phyloP scores from a whole-genome alignment of 805 yeast genomes.

The Dipodascus albidus region DNA sequence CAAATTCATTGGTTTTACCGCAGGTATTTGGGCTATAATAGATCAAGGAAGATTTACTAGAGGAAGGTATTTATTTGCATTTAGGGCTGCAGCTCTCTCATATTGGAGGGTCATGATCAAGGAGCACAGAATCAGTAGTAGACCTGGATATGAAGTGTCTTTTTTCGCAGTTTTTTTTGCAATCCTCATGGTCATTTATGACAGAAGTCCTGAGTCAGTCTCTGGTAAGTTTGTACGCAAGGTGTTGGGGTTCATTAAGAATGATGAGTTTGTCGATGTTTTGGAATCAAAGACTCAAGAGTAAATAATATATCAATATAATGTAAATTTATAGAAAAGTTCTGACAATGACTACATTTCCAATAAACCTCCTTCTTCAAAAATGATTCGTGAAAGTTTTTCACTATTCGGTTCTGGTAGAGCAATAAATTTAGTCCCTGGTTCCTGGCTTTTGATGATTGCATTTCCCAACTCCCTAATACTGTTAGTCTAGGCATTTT shows the following conservation, averaged over 20 bases:
- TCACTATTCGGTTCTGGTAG: constrained; percentile 11
- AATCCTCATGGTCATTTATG: constrained; percentile 21
- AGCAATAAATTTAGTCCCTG: constrained; percentile 4
- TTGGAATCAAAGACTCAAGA: constrained; percentile 4
- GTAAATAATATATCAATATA: not conserved
- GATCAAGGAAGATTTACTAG: constrained; percentile 24
- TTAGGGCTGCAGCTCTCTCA: constrained; percentile 27
- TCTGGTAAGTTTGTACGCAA: constrained; percentile 20
- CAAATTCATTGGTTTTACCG: constrained; percentile 28
- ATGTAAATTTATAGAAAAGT: too few species aligned
- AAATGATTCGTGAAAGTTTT: constrained; percentile 12
- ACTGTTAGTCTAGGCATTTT: not conserved
- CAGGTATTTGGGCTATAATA: constrained; percentile 31
- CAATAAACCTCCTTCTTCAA: constrained; percentile 12
- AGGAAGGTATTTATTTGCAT: constrained; percentile 24
- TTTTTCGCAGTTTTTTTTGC: constrained; percentile 26
- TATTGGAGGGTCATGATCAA: constrained; percentile 25
- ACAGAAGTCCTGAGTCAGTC: constrained; percentile 20
- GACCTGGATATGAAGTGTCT: constrained; percentile 23
- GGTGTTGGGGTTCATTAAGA: constrained; percentile 23
- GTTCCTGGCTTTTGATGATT: not conserved
- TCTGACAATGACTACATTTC: not conserved
- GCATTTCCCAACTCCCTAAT: not conserved
- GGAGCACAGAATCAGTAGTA: constrained; percentile 17
- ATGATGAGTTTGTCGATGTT: constrained; percentile 18